Evolutionary conservation across 2,329 filamentous ascomycete species (phyloP).

Genomic region (Phialocephala subalpina): DNA sequence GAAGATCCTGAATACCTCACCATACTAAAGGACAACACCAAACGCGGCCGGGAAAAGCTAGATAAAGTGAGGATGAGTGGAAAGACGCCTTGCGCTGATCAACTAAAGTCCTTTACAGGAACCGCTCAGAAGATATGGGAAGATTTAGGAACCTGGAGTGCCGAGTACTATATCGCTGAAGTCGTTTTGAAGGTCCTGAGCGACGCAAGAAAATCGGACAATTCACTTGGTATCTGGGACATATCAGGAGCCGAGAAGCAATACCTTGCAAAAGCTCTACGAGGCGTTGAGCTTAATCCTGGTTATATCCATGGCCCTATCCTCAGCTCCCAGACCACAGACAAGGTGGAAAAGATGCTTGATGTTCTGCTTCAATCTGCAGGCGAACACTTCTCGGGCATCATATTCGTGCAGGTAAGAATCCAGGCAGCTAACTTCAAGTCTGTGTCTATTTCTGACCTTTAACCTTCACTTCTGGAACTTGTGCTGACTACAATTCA

Average conservation of each 20-base stretch:
- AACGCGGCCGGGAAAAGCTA: conserved; percentile 51
- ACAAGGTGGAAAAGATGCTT: conserved; percentile 66
- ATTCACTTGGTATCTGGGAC: conserved; percentile 51
- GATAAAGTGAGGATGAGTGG: conserved; percentile 49
- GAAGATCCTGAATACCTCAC: conserved; percentile 67
- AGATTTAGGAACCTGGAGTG: conserved; percentile 74
- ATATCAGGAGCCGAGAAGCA: conserved; percentile 55
- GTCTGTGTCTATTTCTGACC: conserved; percentile 63
- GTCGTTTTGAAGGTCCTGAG: conserved; percentile 55
- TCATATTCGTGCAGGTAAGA: conserved; percentile 74
- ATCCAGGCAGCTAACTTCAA: conserved; percentile 47
- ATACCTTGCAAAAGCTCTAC: conserved; percentile 61
- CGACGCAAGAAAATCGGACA: conserved; percentile 47
- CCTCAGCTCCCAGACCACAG: conserved; percentile 50
- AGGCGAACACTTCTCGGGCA: conserved; percentile 54
- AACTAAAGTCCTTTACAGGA: conserved; percentile 62
- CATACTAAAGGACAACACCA: conserved; percentile 52
- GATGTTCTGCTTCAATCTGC: conserved; percentile 55
- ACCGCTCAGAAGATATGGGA: conserved; percentile 58
- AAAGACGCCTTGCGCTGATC: conserved; percentile 60
- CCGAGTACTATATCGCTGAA: conserved; percentile 67
- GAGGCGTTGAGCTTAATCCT: conserved; percentile 44
- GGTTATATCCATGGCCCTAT: conserved; percentile 28
- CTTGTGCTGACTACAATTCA: conserved; percentile 43
- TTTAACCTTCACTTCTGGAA: background rate